Evolutionary conservation across 2,329 filamentous ascomycete species (phyloP).

Genomic region (Lasiodiplodia theobromae): DNA sequence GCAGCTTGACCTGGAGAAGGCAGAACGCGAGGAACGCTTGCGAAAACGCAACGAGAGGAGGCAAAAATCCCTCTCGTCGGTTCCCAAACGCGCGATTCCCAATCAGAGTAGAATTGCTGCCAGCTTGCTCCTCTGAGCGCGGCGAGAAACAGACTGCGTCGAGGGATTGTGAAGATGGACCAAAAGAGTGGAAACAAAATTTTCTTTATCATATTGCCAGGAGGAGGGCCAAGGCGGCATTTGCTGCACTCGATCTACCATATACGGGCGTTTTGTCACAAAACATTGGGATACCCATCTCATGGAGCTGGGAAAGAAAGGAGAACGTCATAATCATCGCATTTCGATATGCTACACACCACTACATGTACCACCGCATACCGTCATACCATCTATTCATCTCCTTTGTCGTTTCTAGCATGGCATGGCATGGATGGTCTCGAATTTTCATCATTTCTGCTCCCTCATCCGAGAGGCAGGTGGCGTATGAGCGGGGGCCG

Average conservation of each 20-base stretch:
- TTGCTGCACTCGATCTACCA: not conserved
- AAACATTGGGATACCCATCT: not conserved
- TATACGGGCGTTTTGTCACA: slow-evolving; percentile 7
- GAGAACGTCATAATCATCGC: slow-evolving; percentile 1
- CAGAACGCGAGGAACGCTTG: slow-evolving; percentile 16
- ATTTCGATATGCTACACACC: slow-evolving; percentile 12
- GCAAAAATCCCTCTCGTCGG: slow-evolving; percentile 11
- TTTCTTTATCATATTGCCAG: not conserved
- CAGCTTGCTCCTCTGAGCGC: slow-evolving; percentile 9
- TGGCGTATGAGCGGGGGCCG: slow-evolving; percentile 1
- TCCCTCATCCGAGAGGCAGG: not conserved
- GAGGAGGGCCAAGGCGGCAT: not conserved
- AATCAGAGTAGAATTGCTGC: slow-evolving; percentile 13
- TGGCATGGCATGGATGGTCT: slow-evolving; percentile 23
- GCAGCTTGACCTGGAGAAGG: slow-evolving; percentile 20
- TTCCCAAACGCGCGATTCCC: slow-evolving; percentile 15
- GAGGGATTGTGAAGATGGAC: slow-evolving; percentile 14
- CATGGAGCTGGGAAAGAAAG: not conserved
- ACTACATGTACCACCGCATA: slow-evolving; percentile 25
- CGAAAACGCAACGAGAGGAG: slow-evolving; percentile 20
- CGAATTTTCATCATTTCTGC: not conserved
- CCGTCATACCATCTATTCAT: slow-evolving; percentile 14
- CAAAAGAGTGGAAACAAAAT: slow-evolving; percentile 27
- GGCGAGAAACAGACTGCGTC: slow-evolving; percentile 4
- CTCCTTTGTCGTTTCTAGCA: slow-evolving; percentile 24